Evolutionary conservation across 768 basidiomycete genomes (phyloP), one percentile per base, ranked within the genome.

Genomic region (Podaxis pistillaris): DNA sequence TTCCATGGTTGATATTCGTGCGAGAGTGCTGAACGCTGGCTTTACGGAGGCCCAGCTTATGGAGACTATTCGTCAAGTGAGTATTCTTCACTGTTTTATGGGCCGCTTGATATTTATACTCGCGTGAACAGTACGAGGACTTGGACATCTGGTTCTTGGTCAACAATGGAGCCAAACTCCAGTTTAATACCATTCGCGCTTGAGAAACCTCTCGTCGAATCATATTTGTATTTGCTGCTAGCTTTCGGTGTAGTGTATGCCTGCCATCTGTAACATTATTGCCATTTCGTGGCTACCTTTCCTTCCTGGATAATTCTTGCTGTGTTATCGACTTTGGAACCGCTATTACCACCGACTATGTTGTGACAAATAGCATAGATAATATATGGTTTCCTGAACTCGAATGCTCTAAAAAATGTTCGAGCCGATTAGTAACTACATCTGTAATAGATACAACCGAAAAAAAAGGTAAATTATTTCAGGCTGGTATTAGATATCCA

Each of bases 21-120:
- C 89, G 52, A 86, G 95, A 41, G 89, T 98, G 11, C 75, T 96
- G 61, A 88, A 86, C 51, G 87, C 86, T 66, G 96, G 96, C 17
- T 97, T 90, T 75, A 98, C 94, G 13, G 96, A 99, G 72, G 86
- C 83, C 1, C 91, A 94, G 74, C 81, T 99, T 13, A 92, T 90
- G 80, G 88, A 93, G 64, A 92, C 93, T 0, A 89, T 98, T 56
- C 68, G 80, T 17, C 82, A 90, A 80, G 95, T 95, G 70, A 73
- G 87, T 71, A 28, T 63, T 13, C 24, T 22, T 26, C 46, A 56
- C 52, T 56, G 5, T 58, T 6, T 58, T 38, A 11, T 26, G 9
- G 19, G 15, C n/a, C 2, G 44, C n/a, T 62, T 26, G 38, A 69
- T 54, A 58, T 64, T 68, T 59, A 62, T 55, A 38, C 49, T 67